Evolutionary conservation across 768 basidiomycete genomes (phyloP).

Genomic region (Trichaptum fuscoviolaceum): DNA sequence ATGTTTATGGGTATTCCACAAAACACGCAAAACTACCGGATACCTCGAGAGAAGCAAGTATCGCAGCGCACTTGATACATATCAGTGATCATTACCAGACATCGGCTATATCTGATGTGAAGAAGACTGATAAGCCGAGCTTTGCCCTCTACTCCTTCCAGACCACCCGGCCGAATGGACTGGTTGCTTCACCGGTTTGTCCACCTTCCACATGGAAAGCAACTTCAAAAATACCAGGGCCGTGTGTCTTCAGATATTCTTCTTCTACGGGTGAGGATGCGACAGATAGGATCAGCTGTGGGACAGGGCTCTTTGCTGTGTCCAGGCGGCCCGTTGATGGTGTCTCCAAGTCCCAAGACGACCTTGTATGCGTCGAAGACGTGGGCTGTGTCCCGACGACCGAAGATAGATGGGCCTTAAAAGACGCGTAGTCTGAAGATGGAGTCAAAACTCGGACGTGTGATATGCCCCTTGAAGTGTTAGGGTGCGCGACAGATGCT

Average conservation of each 20-base stretch:
- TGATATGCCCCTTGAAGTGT: slow-evolving; percentile 43
- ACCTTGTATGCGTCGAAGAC: slow-evolving; percentile 17
- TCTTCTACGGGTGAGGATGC: slow-evolving; percentile 33
- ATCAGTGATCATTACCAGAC: background rate
- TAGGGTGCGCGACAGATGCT: slow-evolving; percentile 44
- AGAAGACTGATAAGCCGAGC: background rate
- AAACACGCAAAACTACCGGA: no score
- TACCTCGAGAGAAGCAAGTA: no score
- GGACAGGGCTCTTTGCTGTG: slow-evolving; percentile 10
- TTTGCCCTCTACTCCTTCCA: slow-evolving; percentile 1
- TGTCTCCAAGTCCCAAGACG: slow-evolving; percentile 41
- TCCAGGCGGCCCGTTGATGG: slow-evolving; percentile 13
- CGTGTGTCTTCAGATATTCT: slow-evolving; percentile 23
- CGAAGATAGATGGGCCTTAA: slow-evolving; percentile 38
- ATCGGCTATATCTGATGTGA: background rate
- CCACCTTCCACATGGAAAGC: slow-evolving; percentile 36
- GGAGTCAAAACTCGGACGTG: slow-evolving; percentile 41
- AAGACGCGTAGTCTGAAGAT: slow-evolving; percentile 21
- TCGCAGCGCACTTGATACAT: background rate
- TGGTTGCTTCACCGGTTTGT: slow-evolving; percentile 6
- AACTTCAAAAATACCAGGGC: slow-evolving; percentile 47
- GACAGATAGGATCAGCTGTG: slow-evolving; percentile 31
- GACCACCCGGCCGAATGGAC: slow-evolving; percentile 10
- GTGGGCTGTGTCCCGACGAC: slow-evolving; percentile 41
- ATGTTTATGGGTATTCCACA: no score